A percentile compares a stretch with the other conserved stretches of the same genome.
phyloP scores from a whole-genome alignment of 202 grass and related monocot species.

The Bolboschoenoplectus hybrid region DNA sequence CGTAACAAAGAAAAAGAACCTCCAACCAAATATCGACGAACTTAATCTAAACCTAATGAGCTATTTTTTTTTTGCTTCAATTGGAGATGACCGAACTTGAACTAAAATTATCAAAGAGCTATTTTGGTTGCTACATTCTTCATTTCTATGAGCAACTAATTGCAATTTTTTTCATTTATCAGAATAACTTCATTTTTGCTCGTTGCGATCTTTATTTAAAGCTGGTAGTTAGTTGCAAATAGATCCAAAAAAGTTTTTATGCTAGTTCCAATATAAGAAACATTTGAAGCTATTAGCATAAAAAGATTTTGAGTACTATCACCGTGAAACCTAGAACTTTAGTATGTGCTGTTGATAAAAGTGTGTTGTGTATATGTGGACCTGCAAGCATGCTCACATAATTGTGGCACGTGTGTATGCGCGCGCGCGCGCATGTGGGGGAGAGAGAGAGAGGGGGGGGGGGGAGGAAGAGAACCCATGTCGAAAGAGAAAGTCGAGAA shows the following conservation, averaged over 20 bases:
- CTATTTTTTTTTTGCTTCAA: background rate
- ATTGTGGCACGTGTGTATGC: background rate
- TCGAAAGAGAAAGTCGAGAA: constrained; percentile 80
- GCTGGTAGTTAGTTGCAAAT: background rate
- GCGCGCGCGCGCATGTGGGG: no score
- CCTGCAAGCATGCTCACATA: background rate
- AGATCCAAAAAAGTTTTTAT: background rate
- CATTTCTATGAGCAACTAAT: background rate
- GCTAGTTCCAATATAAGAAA: background rate
- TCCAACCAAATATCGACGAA: background rate
- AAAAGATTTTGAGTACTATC: background rate
- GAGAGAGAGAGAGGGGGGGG: background rate
- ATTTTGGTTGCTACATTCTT: background rate
- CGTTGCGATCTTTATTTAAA: background rate
- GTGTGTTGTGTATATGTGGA: background rate
- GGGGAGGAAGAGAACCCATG: constrained; percentile 58
- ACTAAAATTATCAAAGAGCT: background rate
- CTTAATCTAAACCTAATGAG: background rate
- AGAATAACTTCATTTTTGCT: background rate
- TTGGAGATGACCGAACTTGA: background rate
- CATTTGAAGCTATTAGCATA: background rate
- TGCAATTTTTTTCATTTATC: background rate
- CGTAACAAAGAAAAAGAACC: background rate
- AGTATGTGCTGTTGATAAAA: background rate
- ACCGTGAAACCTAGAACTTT: background rate